Evolutionary conservation across 2,329 filamentous ascomycete genomes (phyloP).

Genomic region (Microcera coccophila): DNA sequence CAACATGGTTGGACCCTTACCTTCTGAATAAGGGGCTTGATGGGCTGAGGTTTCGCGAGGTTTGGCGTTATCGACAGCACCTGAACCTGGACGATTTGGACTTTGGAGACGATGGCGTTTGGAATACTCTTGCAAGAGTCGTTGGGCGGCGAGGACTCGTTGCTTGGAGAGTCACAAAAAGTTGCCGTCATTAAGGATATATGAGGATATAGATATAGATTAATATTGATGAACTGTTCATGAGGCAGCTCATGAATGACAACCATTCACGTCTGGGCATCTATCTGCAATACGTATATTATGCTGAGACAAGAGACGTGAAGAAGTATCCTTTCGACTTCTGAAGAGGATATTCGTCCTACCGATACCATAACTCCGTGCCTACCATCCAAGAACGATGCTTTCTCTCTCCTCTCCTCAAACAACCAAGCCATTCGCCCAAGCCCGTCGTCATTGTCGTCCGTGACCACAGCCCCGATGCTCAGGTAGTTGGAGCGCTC

Average conservation of each 20-base stretch:
- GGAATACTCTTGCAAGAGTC: constrained; percentile 65
- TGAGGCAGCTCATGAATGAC: constrained; percentile 11
- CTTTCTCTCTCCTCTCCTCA: no score
- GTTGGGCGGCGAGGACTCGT: constrained; percentile 59
- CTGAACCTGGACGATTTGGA: constrained; percentile 78
- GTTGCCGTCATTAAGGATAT: constrained; percentile 40
- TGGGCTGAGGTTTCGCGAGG: constrained; percentile 61
- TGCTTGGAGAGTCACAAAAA: constrained; percentile 63
- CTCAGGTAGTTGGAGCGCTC: constrained; percentile 1
- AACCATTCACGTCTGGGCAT: no score
- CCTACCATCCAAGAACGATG: no score
- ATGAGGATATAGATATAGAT: constrained; percentile 15
- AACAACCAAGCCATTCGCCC: no score
- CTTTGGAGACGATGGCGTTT: constrained; percentile 71
- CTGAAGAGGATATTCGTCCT: no score
- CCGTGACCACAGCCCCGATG: no score
- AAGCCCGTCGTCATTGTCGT: no score
- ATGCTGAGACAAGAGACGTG: background rate
- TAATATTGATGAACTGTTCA: constrained; percentile 18
- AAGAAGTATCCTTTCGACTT: no score
- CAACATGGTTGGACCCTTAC: constrained; percentile 64
- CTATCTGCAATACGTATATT: no score
- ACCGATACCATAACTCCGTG: no score
- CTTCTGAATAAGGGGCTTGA: constrained; percentile 55
- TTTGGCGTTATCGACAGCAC: constrained; percentile 66